phyloP scores from a whole-genome alignment of 768 basidiomycete species.

The Crassisporium funariophilum region DNA sequence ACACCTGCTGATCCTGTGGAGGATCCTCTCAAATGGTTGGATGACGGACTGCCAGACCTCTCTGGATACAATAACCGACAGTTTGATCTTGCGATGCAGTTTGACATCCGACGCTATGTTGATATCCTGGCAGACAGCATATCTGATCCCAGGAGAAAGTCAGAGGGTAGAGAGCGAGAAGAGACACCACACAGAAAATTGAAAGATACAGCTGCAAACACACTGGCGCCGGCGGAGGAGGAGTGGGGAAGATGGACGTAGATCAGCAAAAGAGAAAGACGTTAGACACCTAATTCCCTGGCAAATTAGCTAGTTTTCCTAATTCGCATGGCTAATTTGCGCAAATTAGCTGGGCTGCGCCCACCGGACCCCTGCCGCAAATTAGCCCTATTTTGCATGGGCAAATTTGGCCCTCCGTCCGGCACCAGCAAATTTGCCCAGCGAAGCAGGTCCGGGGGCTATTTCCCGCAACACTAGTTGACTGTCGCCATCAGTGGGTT shows the following conservation, averaged over 20 bases:
- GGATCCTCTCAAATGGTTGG: constrained; percentile 1
- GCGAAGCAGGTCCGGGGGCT: constrained; percentile 3
- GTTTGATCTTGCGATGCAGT: background rate
- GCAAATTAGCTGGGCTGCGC: too few species aligned
- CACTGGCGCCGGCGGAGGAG: background rate
- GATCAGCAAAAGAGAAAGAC: too few species aligned
- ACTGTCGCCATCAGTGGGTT: too few species aligned
- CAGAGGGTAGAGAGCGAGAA: too few species aligned
- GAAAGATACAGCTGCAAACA: background rate
- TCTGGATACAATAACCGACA: background rate
- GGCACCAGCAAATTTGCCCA: constrained; percentile 7
- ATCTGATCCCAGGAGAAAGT: background rate
- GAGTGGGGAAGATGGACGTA: too few species aligned
- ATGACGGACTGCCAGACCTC: background rate
- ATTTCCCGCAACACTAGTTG: constrained; percentile 7
- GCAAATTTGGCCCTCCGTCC: background rate
- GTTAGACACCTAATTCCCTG: background rate
- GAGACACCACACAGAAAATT: too few species aligned
- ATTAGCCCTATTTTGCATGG: constrained; percentile 4
- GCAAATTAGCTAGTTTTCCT: background rate
- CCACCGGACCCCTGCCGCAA: constrained; percentile 4
- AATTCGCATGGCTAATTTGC: background rate
- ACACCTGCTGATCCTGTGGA: background rate
- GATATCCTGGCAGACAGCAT: background rate
- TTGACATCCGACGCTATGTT: background rate